Evolutionary conservation across 345 rosid genomes (phyloP).

Genomic region (Hirschfeldia incana): DNA sequence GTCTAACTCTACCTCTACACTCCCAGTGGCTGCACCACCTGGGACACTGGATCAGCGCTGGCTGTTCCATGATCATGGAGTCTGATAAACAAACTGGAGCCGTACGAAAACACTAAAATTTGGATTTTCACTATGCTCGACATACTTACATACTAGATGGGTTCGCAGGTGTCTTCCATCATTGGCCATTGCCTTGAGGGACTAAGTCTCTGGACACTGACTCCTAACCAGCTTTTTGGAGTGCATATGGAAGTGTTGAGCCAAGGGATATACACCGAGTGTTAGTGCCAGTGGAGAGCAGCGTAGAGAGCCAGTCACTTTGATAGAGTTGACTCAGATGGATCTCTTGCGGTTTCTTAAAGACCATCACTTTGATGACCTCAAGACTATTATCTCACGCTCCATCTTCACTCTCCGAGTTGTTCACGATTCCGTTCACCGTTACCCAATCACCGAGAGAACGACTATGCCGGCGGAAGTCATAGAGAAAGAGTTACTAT

Average conservation of each 20-base stretch:
- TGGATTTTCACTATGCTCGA: constrained; percentile 86
- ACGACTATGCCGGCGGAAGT: too few species aligned
- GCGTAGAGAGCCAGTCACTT: too few species aligned
- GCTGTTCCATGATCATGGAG: constrained; percentile 90
- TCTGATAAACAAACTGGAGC: constrained; percentile 73
- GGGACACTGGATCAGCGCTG: constrained; percentile 85
- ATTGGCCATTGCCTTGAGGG: constrained; percentile 83
- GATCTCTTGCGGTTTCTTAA: constrained; percentile 60
- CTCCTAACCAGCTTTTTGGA: constrained; percentile 67
- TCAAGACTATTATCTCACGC: constrained; percentile 42
- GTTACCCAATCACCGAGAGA: too few species aligned
- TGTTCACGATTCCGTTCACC: too few species aligned
- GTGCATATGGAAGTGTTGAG: constrained; percentile 72
- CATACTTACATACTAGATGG: constrained; percentile 51
- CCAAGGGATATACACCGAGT: constrained; percentile 85
- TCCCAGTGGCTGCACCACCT: constrained; percentile 84
- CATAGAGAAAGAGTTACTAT: too few species aligned
- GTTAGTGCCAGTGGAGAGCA: constrained; percentile 67
- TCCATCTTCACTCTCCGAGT: too few species aligned
- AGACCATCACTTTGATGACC: constrained; percentile 41
- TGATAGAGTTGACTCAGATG: constrained; percentile 50
- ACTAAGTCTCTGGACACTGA: constrained; percentile 77
- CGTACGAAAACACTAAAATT: constrained; percentile 71
- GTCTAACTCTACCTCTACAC: constrained; percentile 63
- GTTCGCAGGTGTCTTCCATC: constrained; percentile 57